Percentiles rank a stretch among this genome's conserved stretches.
Conservation (phyloP, 2,329 filamentous ascomycete species). For the Hymenotorrendiella dingleyae region DNA sequence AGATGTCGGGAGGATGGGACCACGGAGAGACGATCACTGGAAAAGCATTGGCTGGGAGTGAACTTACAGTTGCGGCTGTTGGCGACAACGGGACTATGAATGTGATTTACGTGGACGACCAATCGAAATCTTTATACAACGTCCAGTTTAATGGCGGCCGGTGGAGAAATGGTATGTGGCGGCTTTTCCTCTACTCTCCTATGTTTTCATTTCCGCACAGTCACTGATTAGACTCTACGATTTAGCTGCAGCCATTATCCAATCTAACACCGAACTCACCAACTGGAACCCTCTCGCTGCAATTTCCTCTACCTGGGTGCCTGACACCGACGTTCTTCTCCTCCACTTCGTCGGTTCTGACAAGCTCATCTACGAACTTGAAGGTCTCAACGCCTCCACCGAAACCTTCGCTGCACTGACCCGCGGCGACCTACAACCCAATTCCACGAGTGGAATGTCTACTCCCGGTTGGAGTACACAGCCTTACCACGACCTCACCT, state of each 20-base stretch:
- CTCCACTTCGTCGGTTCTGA: neutral
- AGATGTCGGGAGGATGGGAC: slow-evolving; percentile 6
- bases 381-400: neutral
- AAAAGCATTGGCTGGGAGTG: slow-evolving; percentile 9
- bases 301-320: neutral
- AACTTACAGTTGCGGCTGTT: slow-evolving; percentile 2
- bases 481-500: neutral
- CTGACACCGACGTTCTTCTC: neutral
- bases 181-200: neutral
- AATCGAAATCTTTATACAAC: neutral
- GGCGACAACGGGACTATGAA: neutral
- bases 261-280: neutral
- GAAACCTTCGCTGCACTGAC: neutral
- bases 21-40: slow-evolving; percentile 5
- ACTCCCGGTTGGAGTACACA: neutral
- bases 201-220: too few relatives aligned
- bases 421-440: neutral
- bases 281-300: neutral
- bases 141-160: neutral
- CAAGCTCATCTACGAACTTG: neutral
- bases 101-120: slow-evolving; percentile 2
- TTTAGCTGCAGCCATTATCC: neutral
- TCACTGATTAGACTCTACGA: too few relatives aligned
- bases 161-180: neutral
- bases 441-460: neutral